Evolutionary conservation across 345 rosid genomes (phyloP).

Genomic region (Euphorbia tirucalli): DNA sequence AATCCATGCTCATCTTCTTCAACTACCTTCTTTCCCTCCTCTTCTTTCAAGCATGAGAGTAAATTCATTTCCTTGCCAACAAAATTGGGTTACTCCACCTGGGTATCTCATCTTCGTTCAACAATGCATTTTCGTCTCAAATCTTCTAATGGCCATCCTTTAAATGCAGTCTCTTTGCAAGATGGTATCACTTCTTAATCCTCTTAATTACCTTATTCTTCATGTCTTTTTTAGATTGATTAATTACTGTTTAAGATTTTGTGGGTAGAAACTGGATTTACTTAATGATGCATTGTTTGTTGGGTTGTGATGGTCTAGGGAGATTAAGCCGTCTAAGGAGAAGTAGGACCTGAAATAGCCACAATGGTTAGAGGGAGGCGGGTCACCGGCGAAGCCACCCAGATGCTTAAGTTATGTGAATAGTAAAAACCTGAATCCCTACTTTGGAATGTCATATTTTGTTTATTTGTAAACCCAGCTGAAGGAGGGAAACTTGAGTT

Average conservation of each 20-base stretch:
- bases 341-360: too few relatives aligned
- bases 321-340: too few relatives aligned
- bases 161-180: slow-evolving; percentile 49
- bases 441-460: background rate
- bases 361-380: too few relatives aligned
- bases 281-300: background rate
- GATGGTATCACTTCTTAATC: slow-evolving; percentile 47
- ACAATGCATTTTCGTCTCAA: slow-evolving; percentile 46
- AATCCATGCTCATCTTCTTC: slow-evolving; percentile 42
- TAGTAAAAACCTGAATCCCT: background rate
- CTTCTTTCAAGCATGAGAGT: slow-evolving; percentile 35
- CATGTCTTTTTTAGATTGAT: background rate
- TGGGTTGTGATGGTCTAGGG: too few relatives aligned
- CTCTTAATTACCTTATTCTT: background rate
- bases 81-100: slow-evolving; percentile 31
- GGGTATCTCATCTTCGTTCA: slow-evolving; percentile 44
- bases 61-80: slow-evolving; percentile 35
- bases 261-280: background rate
- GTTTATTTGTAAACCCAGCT: background rate
- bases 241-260: background rate
- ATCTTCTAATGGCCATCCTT: slow-evolving; percentile 63
- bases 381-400: too few relatives aligned
- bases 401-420: too few relatives aligned
- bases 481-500: background rate
- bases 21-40: slow-evolving; percentile 20